Evolutionary conservation across 352 stramenopile species (phyloP).

Genomic region (Elongisporangium senticosum): DNA sequence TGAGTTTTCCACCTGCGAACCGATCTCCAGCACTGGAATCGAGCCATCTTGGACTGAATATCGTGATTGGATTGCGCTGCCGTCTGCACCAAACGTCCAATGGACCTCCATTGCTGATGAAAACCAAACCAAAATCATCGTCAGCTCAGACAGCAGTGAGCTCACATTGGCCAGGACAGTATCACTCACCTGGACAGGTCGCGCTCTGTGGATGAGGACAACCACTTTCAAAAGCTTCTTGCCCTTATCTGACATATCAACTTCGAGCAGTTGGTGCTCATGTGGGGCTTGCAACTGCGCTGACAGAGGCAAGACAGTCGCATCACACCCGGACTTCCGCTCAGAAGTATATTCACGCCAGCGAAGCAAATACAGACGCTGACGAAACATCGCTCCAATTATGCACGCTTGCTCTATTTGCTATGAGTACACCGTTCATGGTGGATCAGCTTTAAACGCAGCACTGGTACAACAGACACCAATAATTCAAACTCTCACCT

Average conservation of each 20-base stretch:
- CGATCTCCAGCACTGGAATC: not conserved
- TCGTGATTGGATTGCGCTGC: not conserved
- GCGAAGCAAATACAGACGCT: not conserved
- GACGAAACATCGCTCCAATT: not conserved
- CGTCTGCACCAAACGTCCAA: not conserved
- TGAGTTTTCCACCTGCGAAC: not conserved
- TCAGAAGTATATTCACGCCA: not conserved
- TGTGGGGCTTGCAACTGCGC: not conserved
- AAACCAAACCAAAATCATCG: not conserved
- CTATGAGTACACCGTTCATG: not conserved
- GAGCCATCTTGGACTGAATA: not conserved
- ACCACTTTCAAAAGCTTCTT: not conserved
- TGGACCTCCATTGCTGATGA: not conserved
- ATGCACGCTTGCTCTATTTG: not conserved
- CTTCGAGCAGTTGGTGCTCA: not conserved
- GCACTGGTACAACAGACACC: not conserved
- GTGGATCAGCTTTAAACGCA: not conserved
- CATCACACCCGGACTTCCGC: not conserved
- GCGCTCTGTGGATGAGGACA: not conserved
- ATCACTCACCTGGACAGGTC: not conserved
- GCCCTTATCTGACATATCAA: not conserved
- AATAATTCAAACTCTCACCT: not conserved
- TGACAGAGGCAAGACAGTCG: not conserved
- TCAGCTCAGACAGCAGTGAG: not conserved
- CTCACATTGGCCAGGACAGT: not conserved